A percentile compares a stretch with the other conserved stretches of the same genome.
These are phyloP conservation scores for Geotrichum fermentans DNA, from an alignment of 1,139 yeast species.

Conservation along the genomic window DNA sequence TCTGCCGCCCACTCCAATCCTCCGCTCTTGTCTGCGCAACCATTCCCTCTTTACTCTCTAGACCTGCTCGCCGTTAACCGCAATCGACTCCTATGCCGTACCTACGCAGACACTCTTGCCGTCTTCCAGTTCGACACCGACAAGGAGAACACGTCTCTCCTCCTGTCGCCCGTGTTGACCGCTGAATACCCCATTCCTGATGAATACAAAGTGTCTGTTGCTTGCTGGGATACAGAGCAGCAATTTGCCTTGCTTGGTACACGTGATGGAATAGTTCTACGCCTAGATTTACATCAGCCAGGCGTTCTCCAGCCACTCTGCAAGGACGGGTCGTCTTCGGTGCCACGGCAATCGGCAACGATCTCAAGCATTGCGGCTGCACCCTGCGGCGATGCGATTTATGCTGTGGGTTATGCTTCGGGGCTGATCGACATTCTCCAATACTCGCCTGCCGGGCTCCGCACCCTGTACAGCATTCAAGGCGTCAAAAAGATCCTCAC, in stretches of 20 bases:
- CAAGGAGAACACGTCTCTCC: neutral
- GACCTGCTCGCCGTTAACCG: slow-evolving; percentile 7
- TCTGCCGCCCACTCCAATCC: neutral
- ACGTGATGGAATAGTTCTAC: slow-evolving; percentile 18
- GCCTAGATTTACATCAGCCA: slow-evolving; percentile 13
- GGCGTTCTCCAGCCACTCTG: neutral
- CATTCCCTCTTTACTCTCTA: slow-evolving; percentile 14
- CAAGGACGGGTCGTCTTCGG: neutral
- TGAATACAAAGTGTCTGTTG: slow-evolving; percentile 14
- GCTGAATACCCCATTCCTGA: slow-evolving; percentile 12
- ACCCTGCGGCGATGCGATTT: slow-evolving; percentile 19
- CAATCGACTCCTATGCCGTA: slow-evolving; percentile 14
- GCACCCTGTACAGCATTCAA: slow-evolving; percentile 6
- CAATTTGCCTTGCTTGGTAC: slow-evolving; percentile 16
- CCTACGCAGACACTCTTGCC: slow-evolving; percentile 11
- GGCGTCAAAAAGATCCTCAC: slow-evolving; percentile 12
- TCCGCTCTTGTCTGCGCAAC: neutral
- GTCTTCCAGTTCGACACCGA: slow-evolving; percentile 11
- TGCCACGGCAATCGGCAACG: slow-evolving; percentile 7
- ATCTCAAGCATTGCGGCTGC: slow-evolving; percentile 18
- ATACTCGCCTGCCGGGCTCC: neutral
- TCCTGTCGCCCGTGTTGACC: slow-evolving; percentile 4
- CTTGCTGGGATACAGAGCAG: slow-evolving; percentile 13
- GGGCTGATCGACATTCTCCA: slow-evolving; percentile 18
- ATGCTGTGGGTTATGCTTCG: slow-evolving; percentile 18